phyloP scores from a whole-genome alignment of 2,329 filamentous ascomycete species.

The Chaetomium sp. region DNA sequence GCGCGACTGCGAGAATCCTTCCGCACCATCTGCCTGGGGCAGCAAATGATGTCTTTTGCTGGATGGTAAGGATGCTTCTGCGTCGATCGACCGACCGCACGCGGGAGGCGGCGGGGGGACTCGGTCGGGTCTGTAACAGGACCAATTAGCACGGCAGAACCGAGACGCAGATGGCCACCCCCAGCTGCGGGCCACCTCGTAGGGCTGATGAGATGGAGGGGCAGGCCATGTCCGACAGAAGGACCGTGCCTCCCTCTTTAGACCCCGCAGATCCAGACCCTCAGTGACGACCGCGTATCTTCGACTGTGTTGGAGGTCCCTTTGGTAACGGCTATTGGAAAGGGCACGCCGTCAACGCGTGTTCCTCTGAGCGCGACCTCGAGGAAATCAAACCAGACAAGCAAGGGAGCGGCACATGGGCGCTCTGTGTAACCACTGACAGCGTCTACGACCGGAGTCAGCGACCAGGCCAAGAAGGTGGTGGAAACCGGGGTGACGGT shows the following conservation, averaged over 20 bases:
- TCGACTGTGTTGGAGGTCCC: neutral
- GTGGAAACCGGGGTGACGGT: conserved; percentile 1
- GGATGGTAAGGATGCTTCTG: conserved; percentile 13
- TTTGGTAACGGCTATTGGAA: neutral
- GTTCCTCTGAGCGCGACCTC: neutral
- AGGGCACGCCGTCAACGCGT: neutral
- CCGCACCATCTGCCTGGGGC: neutral
- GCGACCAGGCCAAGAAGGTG: neutral
- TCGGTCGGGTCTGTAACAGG: conserved; percentile 4
- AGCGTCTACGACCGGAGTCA: neutral
- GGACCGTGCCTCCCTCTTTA: conserved; percentile 1
- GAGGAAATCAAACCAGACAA: neutral
- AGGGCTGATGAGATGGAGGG: conserved; percentile 36
- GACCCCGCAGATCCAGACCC: conserved; percentile 4
- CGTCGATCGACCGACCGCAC: conserved; percentile 26
- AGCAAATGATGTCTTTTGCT: conserved; percentile 6
- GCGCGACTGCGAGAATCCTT: conserved; percentile 11
- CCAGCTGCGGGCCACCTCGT: conserved; percentile 27
- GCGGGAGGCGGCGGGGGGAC: conserved; percentile 4
- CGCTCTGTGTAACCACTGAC: neutral
- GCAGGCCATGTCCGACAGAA: neutral
- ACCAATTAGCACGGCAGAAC: conserved; percentile 21
- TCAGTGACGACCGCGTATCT: neutral
- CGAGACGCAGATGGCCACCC: conserved; percentile 18
- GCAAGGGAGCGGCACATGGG: conserved; percentile 10